Conservation (phyloP, 768 basidiomycete genomes). For the Scleroderma citrinum region DNA sequence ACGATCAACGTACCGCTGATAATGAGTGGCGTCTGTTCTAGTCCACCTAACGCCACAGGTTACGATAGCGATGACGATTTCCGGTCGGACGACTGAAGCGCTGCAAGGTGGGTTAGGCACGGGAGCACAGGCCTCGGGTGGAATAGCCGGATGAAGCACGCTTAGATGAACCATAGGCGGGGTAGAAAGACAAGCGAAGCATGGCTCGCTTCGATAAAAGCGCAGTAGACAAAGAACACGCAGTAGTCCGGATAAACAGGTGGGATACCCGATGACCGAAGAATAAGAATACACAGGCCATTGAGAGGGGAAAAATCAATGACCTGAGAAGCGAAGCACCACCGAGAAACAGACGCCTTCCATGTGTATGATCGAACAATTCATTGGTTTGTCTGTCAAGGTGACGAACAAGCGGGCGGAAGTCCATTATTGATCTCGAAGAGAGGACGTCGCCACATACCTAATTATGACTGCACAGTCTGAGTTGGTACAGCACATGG, state of each 20-base stretch:
- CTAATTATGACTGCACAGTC: not conserved
- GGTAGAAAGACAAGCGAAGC: conserved; percentile 5
- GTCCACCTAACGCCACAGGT: not conserved
- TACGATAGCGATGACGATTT: conserved; percentile 19
- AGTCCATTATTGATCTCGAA: not conserved
- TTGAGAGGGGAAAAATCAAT: conserved; percentile 4
- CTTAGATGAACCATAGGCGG: conserved; percentile 6
- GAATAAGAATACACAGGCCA: not conserved
- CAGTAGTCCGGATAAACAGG: conserved; percentile 10
- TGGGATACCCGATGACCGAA: conserved; percentile 14
- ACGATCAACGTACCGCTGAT: not conserved
- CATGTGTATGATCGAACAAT: conserved; percentile 14
- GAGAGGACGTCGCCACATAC: not conserved
- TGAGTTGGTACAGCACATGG: not conserved
- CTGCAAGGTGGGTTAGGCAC: conserved; percentile 11
- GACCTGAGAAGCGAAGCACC: conserved; percentile 6
- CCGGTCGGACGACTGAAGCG: conserved; percentile 9
- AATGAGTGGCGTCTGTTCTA: not conserved
- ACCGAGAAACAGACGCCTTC: conserved; percentile 13
- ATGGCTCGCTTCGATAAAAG: conserved; percentile 24
- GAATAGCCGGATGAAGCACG: conserved; percentile 5
- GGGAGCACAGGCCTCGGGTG: conserved; percentile 15
- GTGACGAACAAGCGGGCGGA: not conserved
- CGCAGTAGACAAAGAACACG: conserved; percentile 3
- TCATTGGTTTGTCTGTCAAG: not conserved